A percentile compares a stretch with the other conserved stretches of the same genome.
These are phyloP conservation scores for Pseudocercospora ulei DNA, from an alignment of 2,329 filamentous ascomycete species.

Conservation along the genomic window DNA sequence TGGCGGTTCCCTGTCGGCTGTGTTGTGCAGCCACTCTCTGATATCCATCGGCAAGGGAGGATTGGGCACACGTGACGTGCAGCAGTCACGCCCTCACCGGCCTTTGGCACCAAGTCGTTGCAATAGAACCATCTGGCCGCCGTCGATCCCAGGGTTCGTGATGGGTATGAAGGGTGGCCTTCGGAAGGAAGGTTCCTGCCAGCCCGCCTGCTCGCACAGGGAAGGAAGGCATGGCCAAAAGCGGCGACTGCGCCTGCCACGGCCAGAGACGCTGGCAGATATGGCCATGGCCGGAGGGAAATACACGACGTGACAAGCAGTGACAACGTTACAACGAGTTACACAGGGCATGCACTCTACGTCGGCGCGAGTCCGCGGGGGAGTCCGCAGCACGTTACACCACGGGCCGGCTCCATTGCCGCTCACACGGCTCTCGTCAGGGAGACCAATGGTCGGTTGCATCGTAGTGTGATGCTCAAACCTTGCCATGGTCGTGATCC, in stretches of 20 bases:
- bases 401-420: neutral
- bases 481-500: slow-evolving; percentile 2
- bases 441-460: too few species aligned
- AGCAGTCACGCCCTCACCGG: slow-evolving; percentile 5
- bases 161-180: neutral
- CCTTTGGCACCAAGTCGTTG: slow-evolving; percentile 4
- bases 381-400: neutral
- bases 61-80: slow-evolving; percentile 9
- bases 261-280: neutral
- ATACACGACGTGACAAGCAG: neutral
- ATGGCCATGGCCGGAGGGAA: neutral
- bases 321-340: too few species aligned
- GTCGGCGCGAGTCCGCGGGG: neutral
- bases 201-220: neutral
- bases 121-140: slow-evolving; percentile 7
- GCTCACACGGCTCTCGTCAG: neutral
- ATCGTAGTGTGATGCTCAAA: neutral
- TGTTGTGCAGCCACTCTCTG: slow-evolving; percentile 39
- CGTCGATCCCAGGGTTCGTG: neutral
- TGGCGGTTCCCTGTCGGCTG: slow-evolving; percentile 32
- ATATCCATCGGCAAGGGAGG: slow-evolving; percentile 37
- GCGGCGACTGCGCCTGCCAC: neutral
- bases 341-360: too few species aligned
- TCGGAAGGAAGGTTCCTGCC: slow-evolving; percentile 1
- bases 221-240: neutral